A percentile compares a stretch with the other conserved stretches of the same genome.
phyloP scores from a whole-genome alignment of 1,284 basidiomycete species.

The Takashimella koratensis region DNA sequence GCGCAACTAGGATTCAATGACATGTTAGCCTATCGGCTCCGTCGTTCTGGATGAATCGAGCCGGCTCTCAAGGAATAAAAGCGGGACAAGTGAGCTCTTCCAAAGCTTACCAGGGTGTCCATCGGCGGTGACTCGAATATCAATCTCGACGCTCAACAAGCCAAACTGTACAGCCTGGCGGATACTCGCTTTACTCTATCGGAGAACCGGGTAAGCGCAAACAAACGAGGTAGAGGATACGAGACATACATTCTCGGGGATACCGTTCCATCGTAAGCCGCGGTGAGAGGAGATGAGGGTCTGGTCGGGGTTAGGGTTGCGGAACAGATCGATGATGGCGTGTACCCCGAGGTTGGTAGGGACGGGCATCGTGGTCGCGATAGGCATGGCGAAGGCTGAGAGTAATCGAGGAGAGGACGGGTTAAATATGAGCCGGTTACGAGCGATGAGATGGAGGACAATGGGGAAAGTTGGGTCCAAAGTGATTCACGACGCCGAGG shows the following conservation, averaged over 20 bases:
- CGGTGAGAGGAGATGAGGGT: constrained; percentile 3
- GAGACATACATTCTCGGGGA: constrained; percentile 1
- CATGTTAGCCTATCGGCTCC: no score
- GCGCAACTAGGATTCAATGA: background rate
- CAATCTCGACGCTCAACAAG: constrained; percentile 2
- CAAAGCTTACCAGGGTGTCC: background rate
- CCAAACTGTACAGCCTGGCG: background rate
- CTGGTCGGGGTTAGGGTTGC: background rate
- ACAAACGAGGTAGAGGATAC: no score
- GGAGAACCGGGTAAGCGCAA: background rate
- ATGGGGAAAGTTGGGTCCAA: no score
- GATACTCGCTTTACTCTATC: background rate
- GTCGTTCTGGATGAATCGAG: no score
- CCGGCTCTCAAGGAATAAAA: no score
- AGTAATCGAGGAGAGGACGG: constrained; percentile 32
- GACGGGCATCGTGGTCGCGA: constrained; percentile 1
- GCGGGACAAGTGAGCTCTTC: no score
- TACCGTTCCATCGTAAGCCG: constrained; percentile 4
- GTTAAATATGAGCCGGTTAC: no score
- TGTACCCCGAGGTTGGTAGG: background rate
- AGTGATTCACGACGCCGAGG: no score
- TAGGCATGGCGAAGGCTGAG: constrained; percentile 17
- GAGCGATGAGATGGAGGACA: no score
- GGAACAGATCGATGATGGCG: constrained; percentile 1
- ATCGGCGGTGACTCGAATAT: constrained; percentile 2